Base-by-base conservation (phyloP, 1,284 basidiomycete species). In the Tetrapyrgos nigripes region DNA sequence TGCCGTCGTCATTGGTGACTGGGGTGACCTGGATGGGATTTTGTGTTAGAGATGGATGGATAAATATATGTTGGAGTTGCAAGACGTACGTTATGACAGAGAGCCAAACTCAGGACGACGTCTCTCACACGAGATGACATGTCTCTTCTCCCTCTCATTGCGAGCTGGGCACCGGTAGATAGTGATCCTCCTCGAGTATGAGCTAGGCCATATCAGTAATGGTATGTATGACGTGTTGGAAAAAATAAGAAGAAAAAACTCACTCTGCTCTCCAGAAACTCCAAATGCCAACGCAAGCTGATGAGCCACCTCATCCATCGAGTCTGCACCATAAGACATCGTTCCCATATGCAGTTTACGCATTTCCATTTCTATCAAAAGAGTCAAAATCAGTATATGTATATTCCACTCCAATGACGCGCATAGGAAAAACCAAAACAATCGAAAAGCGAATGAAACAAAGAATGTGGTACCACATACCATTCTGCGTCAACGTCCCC, bases 301-400 rank as follows among this genome's bases (percentile, higher is more conserved):
- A 75, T 93, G 92, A 0, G 90, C 85, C 3, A 99, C 94, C 72
- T 99, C 97, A 69, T 99, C 97, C 96, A 99, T 98, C 9, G 96
- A 92, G 68, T 99, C 97, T 68, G 83, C 90, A 0, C 94, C 95
- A 71, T 97, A 99, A 3, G 94, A 96, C 83, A 99, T 94, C 0
- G 97, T 99, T 2, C 97, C 97, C 91, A 99, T 94, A 70, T 99
- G 97, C 35, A 99, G 79, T 73, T 97, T 98, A 78, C 92, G 96
- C 85, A 99, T 90, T 74, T 99, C 97, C 97, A 99, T 99, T 73
- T 98, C 96, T 96, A 71, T 23, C 14, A 45, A 54, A 46, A 52
- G 14, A 43, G 29, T 13, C 21, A n/a, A 11, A 40, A 17, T 8
- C 19, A 8, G 37, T 40, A n/a, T 40, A 17, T 14, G 31, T 24